Evolutionary conservation across 768 basidiomycete genomes (phyloP).

Genomic region (Fibroporia radiculosa): DNA sequence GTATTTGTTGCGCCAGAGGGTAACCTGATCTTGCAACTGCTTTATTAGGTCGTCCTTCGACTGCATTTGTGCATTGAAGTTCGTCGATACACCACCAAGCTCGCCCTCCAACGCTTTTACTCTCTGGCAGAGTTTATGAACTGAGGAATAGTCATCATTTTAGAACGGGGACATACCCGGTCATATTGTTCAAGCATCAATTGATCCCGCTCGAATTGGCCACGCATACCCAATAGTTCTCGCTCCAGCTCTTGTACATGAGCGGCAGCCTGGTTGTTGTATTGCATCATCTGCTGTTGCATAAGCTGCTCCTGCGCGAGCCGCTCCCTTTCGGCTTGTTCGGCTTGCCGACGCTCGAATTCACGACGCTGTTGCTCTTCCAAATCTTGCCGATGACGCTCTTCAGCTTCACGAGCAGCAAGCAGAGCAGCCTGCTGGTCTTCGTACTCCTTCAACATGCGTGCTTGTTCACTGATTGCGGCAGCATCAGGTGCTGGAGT

Average conservation of each 20-base stretch:
- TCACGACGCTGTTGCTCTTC: constrained; percentile 78
- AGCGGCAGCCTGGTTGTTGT: constrained; percentile 68
- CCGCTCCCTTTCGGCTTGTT: constrained; percentile 84
- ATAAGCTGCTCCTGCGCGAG: constrained; percentile 83
- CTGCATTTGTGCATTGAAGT: constrained; percentile 76
- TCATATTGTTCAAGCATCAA: constrained; percentile 98
- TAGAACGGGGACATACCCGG: constrained; percentile 46
- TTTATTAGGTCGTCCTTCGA: constrained; percentile 95
- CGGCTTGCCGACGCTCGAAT: constrained; percentile 81
- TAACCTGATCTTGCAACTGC: constrained; percentile 95
- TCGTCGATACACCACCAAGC: constrained; percentile 61
- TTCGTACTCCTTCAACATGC: constrained; percentile 94
- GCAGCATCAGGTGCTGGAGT: constrained; percentile 64
- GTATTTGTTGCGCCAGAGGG: constrained; percentile 96
- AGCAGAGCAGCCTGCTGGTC: constrained; percentile 88
- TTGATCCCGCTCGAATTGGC: constrained; percentile 97
- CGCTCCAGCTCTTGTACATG: constrained; percentile 80
- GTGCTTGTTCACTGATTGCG: constrained; percentile 82
- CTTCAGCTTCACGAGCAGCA: constrained; percentile 75
- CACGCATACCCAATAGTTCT: constrained; percentile 86
- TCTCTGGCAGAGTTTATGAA: constrained; percentile 46
- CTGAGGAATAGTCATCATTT: neutral
- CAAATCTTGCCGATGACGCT: constrained; percentile 66
- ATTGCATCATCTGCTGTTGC: constrained; percentile 76
- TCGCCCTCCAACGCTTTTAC: constrained; percentile 95